These are phyloP conservation scores for Tirmania nivea DNA, from an alignment of 495 filamentous ascomycete species.

Conservation along the genomic window DNA sequence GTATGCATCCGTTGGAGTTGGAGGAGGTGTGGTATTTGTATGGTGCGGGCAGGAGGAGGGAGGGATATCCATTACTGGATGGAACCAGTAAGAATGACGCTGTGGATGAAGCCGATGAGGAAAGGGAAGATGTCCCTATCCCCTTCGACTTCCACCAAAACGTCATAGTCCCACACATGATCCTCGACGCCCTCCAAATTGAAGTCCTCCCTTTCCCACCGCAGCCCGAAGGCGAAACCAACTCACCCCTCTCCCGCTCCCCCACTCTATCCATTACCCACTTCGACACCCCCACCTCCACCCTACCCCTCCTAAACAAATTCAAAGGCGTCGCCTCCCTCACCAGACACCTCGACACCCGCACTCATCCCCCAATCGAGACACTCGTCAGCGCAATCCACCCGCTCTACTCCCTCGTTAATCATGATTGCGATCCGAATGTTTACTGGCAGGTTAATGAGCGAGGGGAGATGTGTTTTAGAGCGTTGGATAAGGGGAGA, in stretches of 20 bases:
- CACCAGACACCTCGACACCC: not conserved
- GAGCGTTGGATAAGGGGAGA: not conserved
- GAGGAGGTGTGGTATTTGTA: slow-evolving; percentile 81
- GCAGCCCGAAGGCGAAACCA: not conserved
- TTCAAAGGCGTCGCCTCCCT: not conserved
- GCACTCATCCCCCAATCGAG: slow-evolving; percentile 11
- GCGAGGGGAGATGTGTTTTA: slow-evolving; percentile 44
- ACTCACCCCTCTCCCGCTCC: not conserved
- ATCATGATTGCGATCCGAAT: slow-evolving; percentile 88
- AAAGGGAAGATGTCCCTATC: not conserved
- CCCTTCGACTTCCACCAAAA: slow-evolving; percentile 28
- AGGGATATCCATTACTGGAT: not conserved
- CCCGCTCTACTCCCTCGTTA: slow-evolving; percentile 58
- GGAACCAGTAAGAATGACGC: not conserved
- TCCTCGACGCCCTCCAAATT: not conserved
- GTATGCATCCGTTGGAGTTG: slow-evolving; percentile 61
- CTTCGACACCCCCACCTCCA: not conserved
- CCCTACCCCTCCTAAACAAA: not conserved
- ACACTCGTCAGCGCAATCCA: slow-evolving; percentile 41
- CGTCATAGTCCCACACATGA: slow-evolving; percentile 10
- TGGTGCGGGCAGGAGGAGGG: slow-evolving; percentile 31
- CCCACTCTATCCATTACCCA: not conserved
- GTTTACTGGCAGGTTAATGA: slow-evolving; percentile 87
- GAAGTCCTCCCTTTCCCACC: slow-evolving; percentile 1
- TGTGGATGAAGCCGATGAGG: not conserved